Percentiles rank a stretch among this genome's conserved stretches.
Evolutionary conservation across 345 rosid species (phyloP).

Genomic region (Arabis hirsuta): DNA sequence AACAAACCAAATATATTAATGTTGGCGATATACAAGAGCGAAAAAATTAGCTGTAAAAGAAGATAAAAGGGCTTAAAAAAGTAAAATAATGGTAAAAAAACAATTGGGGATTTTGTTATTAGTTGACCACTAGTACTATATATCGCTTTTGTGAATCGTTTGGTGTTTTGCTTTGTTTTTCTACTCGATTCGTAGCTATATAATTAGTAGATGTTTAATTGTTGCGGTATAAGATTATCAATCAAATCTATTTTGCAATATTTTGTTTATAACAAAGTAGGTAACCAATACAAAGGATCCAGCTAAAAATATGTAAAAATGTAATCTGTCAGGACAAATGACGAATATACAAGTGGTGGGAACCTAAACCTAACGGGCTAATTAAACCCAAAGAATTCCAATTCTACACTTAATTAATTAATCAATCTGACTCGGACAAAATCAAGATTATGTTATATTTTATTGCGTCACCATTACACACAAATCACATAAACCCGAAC

Average conservation of each 20-base stretch:
- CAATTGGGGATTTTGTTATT: no score
- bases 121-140: no score
- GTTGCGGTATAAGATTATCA: no score
- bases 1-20: background rate
- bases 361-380: conserved; percentile 28
- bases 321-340: conserved; percentile 33
- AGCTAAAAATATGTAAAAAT: conserved; percentile 32
- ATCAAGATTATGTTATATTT: background rate
- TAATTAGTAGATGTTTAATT: no score
- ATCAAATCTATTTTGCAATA: background rate
- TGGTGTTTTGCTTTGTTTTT: no score
- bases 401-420: conserved; percentile 12
- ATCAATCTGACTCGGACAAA: conserved; percentile 26
- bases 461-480: conserved; percentile 30
- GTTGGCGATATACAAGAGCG: no score
- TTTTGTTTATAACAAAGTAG: background rate
- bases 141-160: no score
- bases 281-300: conserved; percentile 9
- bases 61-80: no score
- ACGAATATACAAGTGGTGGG: conserved; percentile 21
- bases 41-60: no score
- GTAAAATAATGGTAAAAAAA: no score
- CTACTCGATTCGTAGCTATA: no score
- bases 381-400: conserved; percentile 13
- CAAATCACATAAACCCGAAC: conserved; percentile 42